Evolutionary conservation across 2,329 filamentous ascomycete species (phyloP).

Genomic region (Epichloe scottii): DNA sequence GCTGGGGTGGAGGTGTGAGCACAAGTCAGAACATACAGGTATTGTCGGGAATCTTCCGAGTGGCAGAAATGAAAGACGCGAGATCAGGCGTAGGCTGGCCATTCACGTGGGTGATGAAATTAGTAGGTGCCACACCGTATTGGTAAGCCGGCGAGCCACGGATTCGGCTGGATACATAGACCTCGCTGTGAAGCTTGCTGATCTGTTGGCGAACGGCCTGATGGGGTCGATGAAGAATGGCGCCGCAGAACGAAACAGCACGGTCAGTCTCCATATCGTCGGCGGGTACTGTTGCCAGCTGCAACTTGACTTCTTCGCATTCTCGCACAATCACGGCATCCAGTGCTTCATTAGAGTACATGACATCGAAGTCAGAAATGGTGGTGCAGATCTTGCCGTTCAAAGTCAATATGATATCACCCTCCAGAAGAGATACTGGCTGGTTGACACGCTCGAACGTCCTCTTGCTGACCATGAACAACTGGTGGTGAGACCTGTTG

Average conservation of each 20-base stretch:
- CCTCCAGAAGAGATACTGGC: conserved; percentile 59
- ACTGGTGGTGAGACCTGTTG: conserved; percentile 85
- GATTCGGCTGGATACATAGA: conserved; percentile 84
- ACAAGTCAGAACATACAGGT: conserved; percentile 48
- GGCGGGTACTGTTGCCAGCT: conserved; percentile 74
- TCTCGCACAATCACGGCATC: conserved; percentile 80
- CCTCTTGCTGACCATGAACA: conserved; percentile 97
- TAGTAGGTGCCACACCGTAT: conserved; percentile 87
- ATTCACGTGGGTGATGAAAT: conserved; percentile 96
- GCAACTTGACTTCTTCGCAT: conserved; percentile 63
- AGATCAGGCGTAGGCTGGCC: conserved; percentile 74
- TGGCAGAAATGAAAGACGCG: conserved; percentile 65
- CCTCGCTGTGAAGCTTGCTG: conserved; percentile 86
- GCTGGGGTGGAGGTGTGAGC: neutral
- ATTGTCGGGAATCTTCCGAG: conserved; percentile 84
- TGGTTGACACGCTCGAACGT: conserved; percentile 45
- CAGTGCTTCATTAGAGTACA: conserved; percentile 80
- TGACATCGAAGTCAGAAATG: conserved; percentile 84
- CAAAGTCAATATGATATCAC: conserved; percentile 82
- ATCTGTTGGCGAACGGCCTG: conserved; percentile 97
- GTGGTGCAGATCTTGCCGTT: conserved; percentile 89
- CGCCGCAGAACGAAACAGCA: conserved; percentile 89
- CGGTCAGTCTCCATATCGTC: conserved; percentile 86
- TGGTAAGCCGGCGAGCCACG: conserved; percentile 76
- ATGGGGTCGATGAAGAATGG: conserved; percentile 83